Conservation (phyloP, 2,329 filamentous ascomycete genomes). For the Zymoseptoria passerinii region DNA sequence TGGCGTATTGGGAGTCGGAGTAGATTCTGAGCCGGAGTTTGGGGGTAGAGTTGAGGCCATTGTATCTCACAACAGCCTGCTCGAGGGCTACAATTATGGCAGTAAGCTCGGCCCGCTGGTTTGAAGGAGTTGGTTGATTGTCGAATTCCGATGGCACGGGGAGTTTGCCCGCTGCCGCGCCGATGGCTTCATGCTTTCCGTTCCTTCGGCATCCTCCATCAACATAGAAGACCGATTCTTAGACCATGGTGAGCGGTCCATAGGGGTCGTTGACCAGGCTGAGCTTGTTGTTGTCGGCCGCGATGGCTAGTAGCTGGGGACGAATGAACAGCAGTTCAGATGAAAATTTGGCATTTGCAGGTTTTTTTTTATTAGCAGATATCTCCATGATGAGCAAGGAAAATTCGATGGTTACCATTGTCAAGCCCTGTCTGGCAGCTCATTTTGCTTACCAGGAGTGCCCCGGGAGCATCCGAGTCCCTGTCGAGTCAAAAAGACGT, state of each 20-base stretch:
- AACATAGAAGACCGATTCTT: conserved; percentile 4
- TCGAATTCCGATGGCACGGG: background rate
- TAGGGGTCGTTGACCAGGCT: no score
- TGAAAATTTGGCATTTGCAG: no score
- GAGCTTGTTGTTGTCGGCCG: no score
- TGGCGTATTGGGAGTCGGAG: conserved; percentile 8
- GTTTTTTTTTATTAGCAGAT: no score
- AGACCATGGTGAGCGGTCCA: background rate
- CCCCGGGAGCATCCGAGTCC: no score
- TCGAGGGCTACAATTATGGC: conserved; percentile 6
- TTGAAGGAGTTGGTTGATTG: conserved; percentile 1
- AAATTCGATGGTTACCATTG: no score
- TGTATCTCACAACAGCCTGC: background rate
- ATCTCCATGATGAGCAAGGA: no score
- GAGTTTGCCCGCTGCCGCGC: conserved; percentile 4
- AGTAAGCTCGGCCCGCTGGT: conserved; percentile 9
- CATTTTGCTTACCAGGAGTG: no score
- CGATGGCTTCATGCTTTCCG: conserved; percentile 5
- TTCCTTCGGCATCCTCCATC: conserved; percentile 12
- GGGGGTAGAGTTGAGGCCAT: background rate
- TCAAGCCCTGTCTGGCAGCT: no score
- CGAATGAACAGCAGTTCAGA: no score
- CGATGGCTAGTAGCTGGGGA: no score
- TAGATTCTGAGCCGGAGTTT: conserved; percentile 2
- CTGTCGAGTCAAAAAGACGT: no score